Evolutionary conservation across 495 filamentous ascomycete species (phyloP), one percentile per base, ranked within the genome.

Genomic region (Aspergillus heteromorphus): DNA sequence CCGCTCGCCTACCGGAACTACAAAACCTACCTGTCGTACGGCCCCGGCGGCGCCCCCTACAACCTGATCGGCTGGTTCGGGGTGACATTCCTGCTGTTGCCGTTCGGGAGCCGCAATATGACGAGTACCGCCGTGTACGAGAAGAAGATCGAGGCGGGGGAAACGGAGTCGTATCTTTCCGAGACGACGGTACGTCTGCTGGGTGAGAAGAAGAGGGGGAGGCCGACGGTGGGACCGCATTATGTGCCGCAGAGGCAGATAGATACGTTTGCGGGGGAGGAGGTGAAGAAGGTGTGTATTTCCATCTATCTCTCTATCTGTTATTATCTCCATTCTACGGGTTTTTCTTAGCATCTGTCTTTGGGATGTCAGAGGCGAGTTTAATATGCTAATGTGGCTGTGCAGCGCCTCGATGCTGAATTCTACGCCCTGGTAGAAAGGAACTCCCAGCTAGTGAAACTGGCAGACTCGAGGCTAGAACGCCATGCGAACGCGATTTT

Each of bases 191-290:
- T 25, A 23, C 8, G 10, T 9, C 18, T 4, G 5, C 11, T 58
- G 27, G 48, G 51, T 34, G 51, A 53, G 1, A 48, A 53, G 18
- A 42, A 52, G 13, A 56, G 49, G 0, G 58, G 48, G 11, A 54
- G 63, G 14, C 70, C 72, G 2, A 41, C 45, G 7, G 53, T 74
- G 10, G 68, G 67, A 13, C 59, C 63, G 13, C 70, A 73, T 63
- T 60, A 65, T 45, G 67, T 51, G 43, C 72, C 72, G 21, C 68
- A 74, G 56, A 48, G 72, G 45, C 70, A 73, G 55, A 25, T 69
- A 40, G 61, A 58, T 29, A 65, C 72, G 45, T 21, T 70, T 16
- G 61, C 68, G 0, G 53, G 53, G 7, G 56, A 60, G 29, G 58
- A 58, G 14, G 49, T 68, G 10, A 62, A 60, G 48, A 57, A 74